Evolutionary conservation across 768 basidiomycete species (phyloP), one percentile per base, ranked within the genome.

Genomic region (Tulasnella sp.): DNA sequence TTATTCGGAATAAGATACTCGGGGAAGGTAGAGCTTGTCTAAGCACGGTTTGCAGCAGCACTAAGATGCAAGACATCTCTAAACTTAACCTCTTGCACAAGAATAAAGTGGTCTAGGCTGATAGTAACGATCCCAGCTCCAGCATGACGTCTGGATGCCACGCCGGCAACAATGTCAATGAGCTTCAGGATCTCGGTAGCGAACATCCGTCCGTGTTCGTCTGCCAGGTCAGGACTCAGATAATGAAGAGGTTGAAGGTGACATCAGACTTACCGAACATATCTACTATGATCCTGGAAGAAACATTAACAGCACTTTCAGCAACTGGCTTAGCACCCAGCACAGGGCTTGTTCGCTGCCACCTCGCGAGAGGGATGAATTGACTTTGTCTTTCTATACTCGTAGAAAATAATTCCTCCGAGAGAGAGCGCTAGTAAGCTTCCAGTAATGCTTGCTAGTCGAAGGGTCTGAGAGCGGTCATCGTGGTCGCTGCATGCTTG

Each of bases 161-260:
- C 75, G 36, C 75, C 75, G 3, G 75, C 75, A 12, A 76, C 68
- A 39, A 71, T 72, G 17, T 76, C 75, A 49, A 76, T 72, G 25
- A 76, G 40, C 70, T 76, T 76, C 6, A 76, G 75, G 25, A 76
- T 42, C 29, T 71, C 75, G 37, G 72, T 70, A 15, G 69, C 75
- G 38, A 39, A 76, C 39, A 76, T 70, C 72, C 75, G 37, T 19
- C 70, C 75, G 52, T 76, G 37, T 36, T 38, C 75, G 71, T 76
- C 75, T 76, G 14, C n/a, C 7, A 70, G 31, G 19, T 12, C 67
- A 68, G 15, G 38, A 68, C 0, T 34, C 0, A 39, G 34, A 72
- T 40, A 14, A 19, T 17, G 71, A 31, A 6, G 17, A 15, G 40
- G 14, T 29, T 37, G 22, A 22, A 74, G 1, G 15, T 34, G 14